phyloP scores from a whole-genome alignment of 2,329 filamentous ascomycete species.

The Chrysosphaeria jannelii region DNA sequence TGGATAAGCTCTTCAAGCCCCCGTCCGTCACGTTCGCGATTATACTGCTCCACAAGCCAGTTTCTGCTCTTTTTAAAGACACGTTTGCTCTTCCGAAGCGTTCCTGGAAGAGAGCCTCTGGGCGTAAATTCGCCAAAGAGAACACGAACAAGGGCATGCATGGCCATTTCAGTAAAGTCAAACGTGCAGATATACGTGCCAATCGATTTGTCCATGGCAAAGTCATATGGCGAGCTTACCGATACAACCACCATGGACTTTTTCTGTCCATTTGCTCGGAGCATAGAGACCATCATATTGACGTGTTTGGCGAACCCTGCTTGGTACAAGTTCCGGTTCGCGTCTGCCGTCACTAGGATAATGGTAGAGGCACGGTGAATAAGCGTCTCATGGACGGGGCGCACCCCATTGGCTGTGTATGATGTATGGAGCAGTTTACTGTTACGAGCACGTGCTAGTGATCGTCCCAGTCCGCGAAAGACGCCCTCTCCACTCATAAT shows the following conservation, averaged over 20 bases:
- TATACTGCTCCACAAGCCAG: conserved; percentile 80
- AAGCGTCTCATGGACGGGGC: conserved; percentile 76
- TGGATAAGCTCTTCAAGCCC: conserved; percentile 49
- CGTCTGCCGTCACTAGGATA: conserved; percentile 76
- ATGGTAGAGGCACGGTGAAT: conserved; percentile 71
- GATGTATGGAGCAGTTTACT: conserved; percentile 79
- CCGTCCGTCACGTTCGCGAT: conserved; percentile 42
- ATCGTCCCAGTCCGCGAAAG: conserved; percentile 66
- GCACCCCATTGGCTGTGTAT: conserved; percentile 76
- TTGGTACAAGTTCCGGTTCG: conserved; percentile 80
- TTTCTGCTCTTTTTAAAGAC: conserved; percentile 70
- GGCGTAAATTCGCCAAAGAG: conserved; percentile 46
- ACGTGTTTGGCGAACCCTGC: conserved; percentile 89
- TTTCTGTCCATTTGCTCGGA: conserved; percentile 45
- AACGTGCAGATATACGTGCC: conserved; percentile 88
- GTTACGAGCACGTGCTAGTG: conserved; percentile 58
- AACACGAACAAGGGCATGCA: conserved; percentile 57
- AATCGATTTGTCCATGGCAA: conserved; percentile 72
- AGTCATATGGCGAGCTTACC: conserved; percentile 88
- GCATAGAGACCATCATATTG: conserved; percentile 76
- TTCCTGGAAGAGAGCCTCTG: conserved; percentile 32
- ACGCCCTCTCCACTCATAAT: conserved; percentile 84
- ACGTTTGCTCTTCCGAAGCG: conserved; percentile 64
- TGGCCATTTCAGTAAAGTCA: conserved; percentile 79
- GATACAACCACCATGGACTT: conserved; percentile 78